A percentile compares a stretch with the other conserved stretches of the same genome.
Evolutionary conservation across 192 early-diverging fungal genomes (phyloP).

Genomic region (Funneliformis geosporum): DNA sequence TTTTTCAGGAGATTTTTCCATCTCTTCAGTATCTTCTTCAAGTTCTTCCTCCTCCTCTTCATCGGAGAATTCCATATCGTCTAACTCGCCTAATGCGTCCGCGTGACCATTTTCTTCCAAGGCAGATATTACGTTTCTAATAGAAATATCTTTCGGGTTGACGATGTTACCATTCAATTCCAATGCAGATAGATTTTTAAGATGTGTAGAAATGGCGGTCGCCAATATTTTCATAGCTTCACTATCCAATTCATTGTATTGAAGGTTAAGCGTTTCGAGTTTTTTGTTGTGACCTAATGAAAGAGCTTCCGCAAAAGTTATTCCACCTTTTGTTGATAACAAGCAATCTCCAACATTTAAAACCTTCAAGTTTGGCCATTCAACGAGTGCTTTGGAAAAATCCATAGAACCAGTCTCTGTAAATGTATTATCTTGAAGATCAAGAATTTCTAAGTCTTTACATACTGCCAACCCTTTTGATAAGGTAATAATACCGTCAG

Average conservation of each 20-base stretch:
- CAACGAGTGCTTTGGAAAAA: constrained; percentile 71
- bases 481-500: constrained; percentile 85
- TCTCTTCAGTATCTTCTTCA: constrained; percentile 58
- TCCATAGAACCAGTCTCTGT: constrained; percentile 77
- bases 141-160: constrained; percentile 76
- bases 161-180: constrained; percentile 94
- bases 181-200: constrained; percentile 63
- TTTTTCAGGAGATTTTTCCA: constrained; percentile 38
- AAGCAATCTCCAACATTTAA: constrained; percentile 94
- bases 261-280: constrained; percentile 68
- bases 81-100: constrained; percentile 88
- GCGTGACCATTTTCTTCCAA: constrained; percentile 67
- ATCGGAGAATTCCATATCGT: constrained; percentile 90
- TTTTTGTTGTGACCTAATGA: constrained; percentile 53
- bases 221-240: constrained; percentile 70
- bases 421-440: constrained; percentile 98
- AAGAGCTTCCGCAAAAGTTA: constrained; percentile 66
- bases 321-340: constrained; percentile 72
- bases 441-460: constrained; percentile 68
- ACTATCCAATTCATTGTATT: constrained; percentile 89
- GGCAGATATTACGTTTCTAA: constrained; percentile 70
- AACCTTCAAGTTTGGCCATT: constrained; percentile 75
- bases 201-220: constrained; percentile 62
- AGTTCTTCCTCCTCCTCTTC: constrained; percentile 72
- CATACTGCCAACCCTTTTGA: constrained; percentile 67